Evolutionary conservation across 495 filamentous ascomycete genomes (phyloP).

Genomic region (Thermochaetoides thermophila): DNA sequence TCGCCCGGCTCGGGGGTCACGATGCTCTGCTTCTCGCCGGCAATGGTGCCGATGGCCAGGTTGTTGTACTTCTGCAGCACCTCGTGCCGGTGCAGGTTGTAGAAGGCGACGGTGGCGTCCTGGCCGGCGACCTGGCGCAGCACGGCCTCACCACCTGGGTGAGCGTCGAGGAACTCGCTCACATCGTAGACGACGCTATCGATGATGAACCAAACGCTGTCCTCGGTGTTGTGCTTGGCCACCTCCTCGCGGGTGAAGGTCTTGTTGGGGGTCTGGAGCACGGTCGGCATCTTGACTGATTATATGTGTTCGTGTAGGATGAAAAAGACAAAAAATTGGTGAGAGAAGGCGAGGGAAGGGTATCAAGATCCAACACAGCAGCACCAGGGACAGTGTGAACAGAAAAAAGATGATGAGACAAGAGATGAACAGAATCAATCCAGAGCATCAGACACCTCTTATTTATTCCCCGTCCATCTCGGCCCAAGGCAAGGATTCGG

Average conservation of each 20-base stretch:
- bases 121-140: constrained; percentile 72
- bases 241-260: constrained; percentile 62
- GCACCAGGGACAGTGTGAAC: too few relatives aligned
- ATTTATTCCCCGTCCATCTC: neutral
- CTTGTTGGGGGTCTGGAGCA: constrained; percentile 22
- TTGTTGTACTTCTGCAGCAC: constrained; percentile 62
- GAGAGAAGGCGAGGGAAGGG: too few relatives aligned
- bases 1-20: constrained; percentile 55
- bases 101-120: constrained; percentile 79
- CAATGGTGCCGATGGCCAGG: constrained; percentile 62
- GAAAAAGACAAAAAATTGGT: too few relatives aligned
- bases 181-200: constrained; percentile 89
- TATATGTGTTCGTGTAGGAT: neutral
- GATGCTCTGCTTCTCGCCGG: constrained; percentile 60
- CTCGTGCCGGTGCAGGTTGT: constrained; percentile 87
- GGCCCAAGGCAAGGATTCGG: neutral
- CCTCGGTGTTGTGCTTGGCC: constrained; percentile 67
- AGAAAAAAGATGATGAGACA: constrained; percentile 1
- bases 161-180: constrained; percentile 80
- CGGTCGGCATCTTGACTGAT: constrained; percentile 1
- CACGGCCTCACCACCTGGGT: constrained; percentile 73
- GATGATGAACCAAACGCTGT: constrained; percentile 68
- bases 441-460: neutral
- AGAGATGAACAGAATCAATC: neutral
- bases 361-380: too few relatives aligned